Base-by-base conservation (phyloP, 805 yeast genomes). In the Candida loeiensis region DNA sequence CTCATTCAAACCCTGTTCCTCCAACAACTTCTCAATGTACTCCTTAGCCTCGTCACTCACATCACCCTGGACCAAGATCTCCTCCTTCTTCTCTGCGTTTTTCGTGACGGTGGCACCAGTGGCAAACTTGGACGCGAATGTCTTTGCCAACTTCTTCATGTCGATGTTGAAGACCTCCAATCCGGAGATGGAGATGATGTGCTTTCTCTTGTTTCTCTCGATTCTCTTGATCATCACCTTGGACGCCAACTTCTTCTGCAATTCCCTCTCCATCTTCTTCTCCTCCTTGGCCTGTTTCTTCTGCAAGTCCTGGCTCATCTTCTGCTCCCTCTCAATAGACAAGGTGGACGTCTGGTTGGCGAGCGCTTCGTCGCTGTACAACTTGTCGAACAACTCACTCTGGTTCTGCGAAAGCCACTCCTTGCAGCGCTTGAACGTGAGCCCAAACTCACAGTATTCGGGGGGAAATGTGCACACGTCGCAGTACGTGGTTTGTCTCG, bases 101-200 rank as follows among this genome's bases (percentile, higher is more conserved):
- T 90, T 90, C 3, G 89, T 81, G 11, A 90, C 95, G 16, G 93
- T 80, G 20, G 96, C 91, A 37, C 98, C 98, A 6, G 97, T 90
- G 11, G 98, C 98, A 58, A 91, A 90, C 61, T 85, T 88, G 25
- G 93, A 82, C 0, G 97, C 93, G 63, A 91, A 90, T 0, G 89
- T 81, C 72, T 91, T 91, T 33, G 96, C 85, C 49, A 88, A 71
- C 58, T 89, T 90, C 69, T 90, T 90, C 78, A 86, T 76, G 58
- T 90, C 96, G 45, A 88, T 76, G 45, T 82, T 91, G 58, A 88
- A 83, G 27, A 89, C 86, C 58, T 91, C 97, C 47, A 90, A 72
- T 12, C 96, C 96, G 14, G 85, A 74, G 37, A 90, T 82, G 16
- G 95, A 85, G 39, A 89, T 82, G 41, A 89, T 85, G 56, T 83